Evolutionary conservation across 2,329 filamentous ascomycete species (phyloP).

Genomic region (Metarhizium humberi): DNA sequence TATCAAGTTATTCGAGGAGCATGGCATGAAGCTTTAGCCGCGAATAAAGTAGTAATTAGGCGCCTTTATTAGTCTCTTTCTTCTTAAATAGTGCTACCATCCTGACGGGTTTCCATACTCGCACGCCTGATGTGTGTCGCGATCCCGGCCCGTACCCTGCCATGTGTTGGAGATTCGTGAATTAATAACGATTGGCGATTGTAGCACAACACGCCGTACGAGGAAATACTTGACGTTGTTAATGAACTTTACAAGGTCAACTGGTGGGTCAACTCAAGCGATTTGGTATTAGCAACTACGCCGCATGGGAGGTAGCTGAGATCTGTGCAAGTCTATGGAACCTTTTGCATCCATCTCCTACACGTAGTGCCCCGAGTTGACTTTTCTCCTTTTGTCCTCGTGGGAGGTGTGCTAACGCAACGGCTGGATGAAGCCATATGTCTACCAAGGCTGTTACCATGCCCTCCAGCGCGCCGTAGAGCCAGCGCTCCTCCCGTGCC

Average conservation of each 20-base stretch:
- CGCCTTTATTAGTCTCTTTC: too few species aligned
- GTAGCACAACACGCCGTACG: constrained; percentile 43
- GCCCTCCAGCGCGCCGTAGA: constrained; percentile 45
- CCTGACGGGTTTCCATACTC: too few species aligned
- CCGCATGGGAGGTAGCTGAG: constrained; percentile 69
- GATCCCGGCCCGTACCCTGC: too few species aligned
- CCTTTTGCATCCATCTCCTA: too few species aligned
- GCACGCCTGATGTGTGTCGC: constrained; percentile 39
- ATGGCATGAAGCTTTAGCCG: too few species aligned
- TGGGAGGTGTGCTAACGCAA: constrained; percentile 48
- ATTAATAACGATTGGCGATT: too few species aligned
- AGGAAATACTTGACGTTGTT: constrained; percentile 57
- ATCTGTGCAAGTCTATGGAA: constrained; percentile 23
- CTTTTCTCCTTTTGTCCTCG: too few species aligned
- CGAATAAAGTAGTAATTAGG: too few species aligned
- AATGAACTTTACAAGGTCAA: constrained; percentile 54
- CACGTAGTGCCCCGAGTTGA: constrained; percentile 35
- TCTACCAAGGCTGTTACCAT: constrained; percentile 67
- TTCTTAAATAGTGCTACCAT: too few species aligned
- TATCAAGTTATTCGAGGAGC: too few species aligned
- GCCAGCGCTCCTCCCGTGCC: constrained; percentile 55
- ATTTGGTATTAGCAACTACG: constrained; percentile 63
- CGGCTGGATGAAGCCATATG: constrained; percentile 59
- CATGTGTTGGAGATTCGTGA: too few species aligned
- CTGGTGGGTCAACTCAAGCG: constrained; percentile 58